Evolutionary conservation across 805 yeast species (phyloP), one percentile per base, ranked within the genome.

Genomic region (Yamadazyma takamatsuzukensis): DNA sequence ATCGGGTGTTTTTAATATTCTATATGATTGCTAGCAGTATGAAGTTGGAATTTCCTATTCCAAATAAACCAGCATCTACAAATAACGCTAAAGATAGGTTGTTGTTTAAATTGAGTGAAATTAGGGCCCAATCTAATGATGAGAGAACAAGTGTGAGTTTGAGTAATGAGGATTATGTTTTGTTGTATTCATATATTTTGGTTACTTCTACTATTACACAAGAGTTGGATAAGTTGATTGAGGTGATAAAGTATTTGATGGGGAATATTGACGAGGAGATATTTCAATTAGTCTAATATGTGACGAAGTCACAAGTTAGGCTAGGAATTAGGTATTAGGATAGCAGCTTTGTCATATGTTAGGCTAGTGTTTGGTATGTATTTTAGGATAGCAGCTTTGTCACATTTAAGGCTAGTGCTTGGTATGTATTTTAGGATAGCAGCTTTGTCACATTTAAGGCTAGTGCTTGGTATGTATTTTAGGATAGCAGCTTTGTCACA

Each of bases 11-110:
- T 43, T 59, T 85, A 38, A 76, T 82, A 5, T 85, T 85, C 51
- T 86, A 86, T 59, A 79, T 80, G 81, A 59, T 81, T 11, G 78
- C 94, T 2, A 78, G 90, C 8, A 83, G 94, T 0, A 65, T 85
- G 61, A 72, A 76, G 26, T 60, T 85, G 7, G 87, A 88, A 3
- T 76, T 83, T 36, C 95, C 95, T 2, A 51, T 85, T 15, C 94
- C 95, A 0, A 74, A 72, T 15, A 79, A 78, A 44, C 80, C 89
- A 1, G 90, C 93, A 0, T 78, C 85, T 0, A 80, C 87, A 0
- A 83, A 75, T 26, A 83, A 80, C 49, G 80, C 93, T 0, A 74
- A 79, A 44, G 85, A 80, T 40, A 56, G 88, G 21, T 65, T 85
- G 63, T 64, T 84, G 41, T 72, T 67, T 28, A 83, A 82, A 44